These are phyloP conservation scores for Vaccinium darrowii DNA, from an alignment of 148 eudicot species.

Conservation along the genomic window DNA sequence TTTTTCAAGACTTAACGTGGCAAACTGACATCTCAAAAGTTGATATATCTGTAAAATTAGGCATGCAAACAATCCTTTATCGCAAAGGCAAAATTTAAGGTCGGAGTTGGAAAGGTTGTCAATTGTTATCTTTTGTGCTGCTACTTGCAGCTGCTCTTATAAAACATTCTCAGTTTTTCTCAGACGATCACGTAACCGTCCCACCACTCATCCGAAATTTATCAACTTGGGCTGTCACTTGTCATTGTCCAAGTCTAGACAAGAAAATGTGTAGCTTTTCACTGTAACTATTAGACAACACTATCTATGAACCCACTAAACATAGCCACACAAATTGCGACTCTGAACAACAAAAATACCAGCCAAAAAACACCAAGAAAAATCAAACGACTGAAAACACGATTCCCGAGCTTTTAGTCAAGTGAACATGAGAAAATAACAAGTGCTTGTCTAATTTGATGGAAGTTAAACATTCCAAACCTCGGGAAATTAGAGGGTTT, in stretches of 20 bases:
- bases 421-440: too few relatives aligned
- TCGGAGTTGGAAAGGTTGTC: background rate
- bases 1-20: background rate
- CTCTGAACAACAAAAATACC: background rate
- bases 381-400: background rate
- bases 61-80: background rate
- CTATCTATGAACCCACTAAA: background rate
- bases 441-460: too few relatives aligned
- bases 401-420: too few relatives aligned
- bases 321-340: background rate
- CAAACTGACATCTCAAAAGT: background rate
- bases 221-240: background rate
- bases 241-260: background rate
- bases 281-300: background rate
- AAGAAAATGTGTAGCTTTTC: background rate
- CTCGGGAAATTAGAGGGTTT: too few relatives aligned
- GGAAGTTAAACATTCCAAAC: too few relatives aligned
- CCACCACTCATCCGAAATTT: background rate
- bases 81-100: background rate
- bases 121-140: background rate
- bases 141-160: background rate
- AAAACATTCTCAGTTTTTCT: background rate
- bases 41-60: background rate
- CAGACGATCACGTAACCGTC: background rate
- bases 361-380: background rate